Conservation (phyloP, 2,329 filamentous ascomycete species). For the Corniculantispora saksenae region DNA sequence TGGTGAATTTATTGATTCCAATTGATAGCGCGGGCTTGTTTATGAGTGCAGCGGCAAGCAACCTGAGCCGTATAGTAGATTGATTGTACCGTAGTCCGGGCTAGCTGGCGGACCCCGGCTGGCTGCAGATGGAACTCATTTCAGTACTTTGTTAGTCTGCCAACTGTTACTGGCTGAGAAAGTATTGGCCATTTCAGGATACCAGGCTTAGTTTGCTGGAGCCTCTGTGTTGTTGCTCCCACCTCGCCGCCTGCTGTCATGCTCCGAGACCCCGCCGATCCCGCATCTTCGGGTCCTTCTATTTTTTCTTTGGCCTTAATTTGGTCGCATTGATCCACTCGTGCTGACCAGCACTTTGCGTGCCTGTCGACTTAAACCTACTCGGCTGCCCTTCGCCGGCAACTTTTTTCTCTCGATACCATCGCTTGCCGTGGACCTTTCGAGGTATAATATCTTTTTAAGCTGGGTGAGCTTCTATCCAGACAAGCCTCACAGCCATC, state of each 20-base stretch:
- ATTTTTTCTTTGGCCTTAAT: constrained; percentile 7
- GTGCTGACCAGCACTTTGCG: constrained; percentile 6
- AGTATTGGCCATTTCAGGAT: not conserved
- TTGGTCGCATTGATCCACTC: constrained; percentile 13
- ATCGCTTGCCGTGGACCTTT: not conserved
- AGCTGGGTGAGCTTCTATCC: not conserved
- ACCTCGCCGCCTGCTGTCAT: not conserved
- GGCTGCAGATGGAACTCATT: not conserved
- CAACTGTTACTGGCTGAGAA: not conserved
- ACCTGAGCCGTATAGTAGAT: too few species aligned
- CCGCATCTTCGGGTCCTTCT: constrained; percentile 7
- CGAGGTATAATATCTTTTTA: not conserved
- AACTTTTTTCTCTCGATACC: not conserved
- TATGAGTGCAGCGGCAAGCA: too few species aligned
- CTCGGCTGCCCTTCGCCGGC: not conserved
- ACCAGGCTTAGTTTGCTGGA: not conserved
- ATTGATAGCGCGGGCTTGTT: not conserved
- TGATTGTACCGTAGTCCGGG: not conserved
- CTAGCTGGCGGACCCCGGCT: not conserved
- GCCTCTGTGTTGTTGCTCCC: not conserved
- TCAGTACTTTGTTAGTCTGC: not conserved
- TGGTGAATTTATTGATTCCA: not conserved
- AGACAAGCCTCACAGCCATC: not conserved
- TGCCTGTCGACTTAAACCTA: constrained; percentile 1
- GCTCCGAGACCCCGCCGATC: constrained; percentile 16